These are phyloP conservation scores for Chrysoporthe puriensis DNA, from an alignment of 2,329 filamentous ascomycete genomes.

Conservation along the genomic window DNA sequence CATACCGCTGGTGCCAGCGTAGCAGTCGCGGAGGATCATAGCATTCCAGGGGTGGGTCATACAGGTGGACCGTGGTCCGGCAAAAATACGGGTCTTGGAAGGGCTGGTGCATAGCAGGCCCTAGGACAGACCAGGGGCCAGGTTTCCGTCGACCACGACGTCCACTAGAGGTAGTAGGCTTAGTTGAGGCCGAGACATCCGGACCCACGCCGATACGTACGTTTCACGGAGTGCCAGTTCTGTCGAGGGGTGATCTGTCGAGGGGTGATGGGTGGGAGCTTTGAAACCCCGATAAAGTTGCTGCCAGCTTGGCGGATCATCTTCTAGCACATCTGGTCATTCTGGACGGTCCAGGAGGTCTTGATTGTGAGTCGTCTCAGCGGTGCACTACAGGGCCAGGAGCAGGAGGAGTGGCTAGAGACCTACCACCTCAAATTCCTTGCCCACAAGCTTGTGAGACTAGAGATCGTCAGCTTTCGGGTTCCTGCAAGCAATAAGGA, in stretches of 20 bases:
- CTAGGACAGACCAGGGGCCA: neutral
- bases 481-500: neutral
- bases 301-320: conserved; percentile 15
- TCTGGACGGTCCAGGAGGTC: conserved; percentile 23
- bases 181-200: no score
- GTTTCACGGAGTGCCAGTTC: conserved; percentile 11
- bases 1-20: neutral
- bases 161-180: neutral
- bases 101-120: conserved; percentile 13
- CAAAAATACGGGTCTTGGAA: conserved; percentile 13
- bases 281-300: neutral
- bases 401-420: neutral
- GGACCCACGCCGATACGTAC: neutral
- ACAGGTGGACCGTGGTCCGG: conserved; percentile 5
- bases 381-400: neutral
- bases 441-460: conserved; percentile 13
- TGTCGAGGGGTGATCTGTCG: neutral
- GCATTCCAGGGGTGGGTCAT: conserved; percentile 6
- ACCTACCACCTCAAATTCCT: neutral
- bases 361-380: neutral
- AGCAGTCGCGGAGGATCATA: conserved; percentile 23
- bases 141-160: neutral
- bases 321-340: neutral
- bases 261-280: neutral
- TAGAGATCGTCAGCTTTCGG: neutral